Percentiles rank a stretch among this genome's conserved stretches.
Conservation (phyloP, 2,329 filamentous ascomycete species). For the Pyricularia sp. region DNA sequence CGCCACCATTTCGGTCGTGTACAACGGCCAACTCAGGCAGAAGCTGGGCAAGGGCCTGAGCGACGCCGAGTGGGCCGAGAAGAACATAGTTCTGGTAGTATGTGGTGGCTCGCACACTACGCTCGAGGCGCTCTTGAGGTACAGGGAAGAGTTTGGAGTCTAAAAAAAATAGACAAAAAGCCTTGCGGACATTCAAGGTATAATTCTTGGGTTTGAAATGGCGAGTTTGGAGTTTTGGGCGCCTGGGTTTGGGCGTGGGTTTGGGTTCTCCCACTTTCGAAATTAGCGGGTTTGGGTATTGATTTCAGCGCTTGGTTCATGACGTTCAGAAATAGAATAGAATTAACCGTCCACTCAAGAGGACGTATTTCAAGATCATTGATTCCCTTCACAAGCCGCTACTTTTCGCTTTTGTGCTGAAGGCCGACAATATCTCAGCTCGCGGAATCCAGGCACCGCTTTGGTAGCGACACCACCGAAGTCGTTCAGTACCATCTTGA, state of each 20-base stretch:
- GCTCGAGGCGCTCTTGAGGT: slow-evolving; percentile 49
- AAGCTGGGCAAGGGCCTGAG: slow-evolving; percentile 42
- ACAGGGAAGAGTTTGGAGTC: slow-evolving; percentile 37
- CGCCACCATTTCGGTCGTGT: slow-evolving; percentile 63
- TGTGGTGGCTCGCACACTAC: slow-evolving; percentile 70
- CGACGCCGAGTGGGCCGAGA: slow-evolving; percentile 50
- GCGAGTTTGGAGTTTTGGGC: not conserved
- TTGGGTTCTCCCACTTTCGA: not conserved
- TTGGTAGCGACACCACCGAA: not conserved
- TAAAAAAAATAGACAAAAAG: not conserved
- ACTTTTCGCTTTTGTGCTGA: not conserved
- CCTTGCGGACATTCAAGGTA: not conserved
- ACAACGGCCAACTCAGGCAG: slow-evolving; percentile 52
- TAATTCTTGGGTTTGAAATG: not conserved
- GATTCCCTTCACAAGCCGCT: not conserved
- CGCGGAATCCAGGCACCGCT: slow-evolving; percentile 13
- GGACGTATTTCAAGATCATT: not conserved
- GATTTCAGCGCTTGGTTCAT: not conserved
- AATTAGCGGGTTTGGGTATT: not conserved
- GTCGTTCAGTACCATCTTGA: slow-evolving; percentile 35
- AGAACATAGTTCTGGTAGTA: slow-evolving; percentile 73
- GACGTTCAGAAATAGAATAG: not conserved
- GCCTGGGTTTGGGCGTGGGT: not conserved
- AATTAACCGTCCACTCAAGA: not conserved
- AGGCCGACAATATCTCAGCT: slow-evolving; percentile 14